A percentile compares a stretch with the other conserved stretches of the same genome.
phyloP scores from a whole-genome alignment of 225 moss, liverwort and hornwort species.

The Polytrichum commune region DNA sequence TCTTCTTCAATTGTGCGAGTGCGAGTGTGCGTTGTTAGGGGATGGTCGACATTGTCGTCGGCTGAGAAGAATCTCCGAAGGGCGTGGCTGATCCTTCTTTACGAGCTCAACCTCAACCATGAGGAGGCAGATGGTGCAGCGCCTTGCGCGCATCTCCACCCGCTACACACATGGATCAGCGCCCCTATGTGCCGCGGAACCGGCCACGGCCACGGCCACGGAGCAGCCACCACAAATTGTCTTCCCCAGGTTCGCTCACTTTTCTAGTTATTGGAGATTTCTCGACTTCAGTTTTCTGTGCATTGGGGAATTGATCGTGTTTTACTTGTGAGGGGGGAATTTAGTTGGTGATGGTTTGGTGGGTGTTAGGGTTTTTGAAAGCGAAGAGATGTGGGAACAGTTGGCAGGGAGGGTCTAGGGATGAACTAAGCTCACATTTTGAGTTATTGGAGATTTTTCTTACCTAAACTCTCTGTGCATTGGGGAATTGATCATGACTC shows the following conservation, averaged over 20 bases:
- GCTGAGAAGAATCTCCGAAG: neutral
- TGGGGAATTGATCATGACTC: neutral
- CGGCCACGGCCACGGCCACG: slow-evolving; percentile 14
- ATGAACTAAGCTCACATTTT: slow-evolving; percentile 24
- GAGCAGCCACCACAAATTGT: slow-evolving; percentile 29
- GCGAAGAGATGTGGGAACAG: slow-evolving; percentile 4
- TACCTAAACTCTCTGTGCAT: neutral
- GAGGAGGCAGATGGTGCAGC: slow-evolving; percentile 40
- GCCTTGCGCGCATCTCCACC: slow-evolving; percentile 40
- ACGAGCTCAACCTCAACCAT: slow-evolving; percentile 8
- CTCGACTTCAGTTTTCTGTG: neutral
- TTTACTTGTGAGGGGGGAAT: no score
- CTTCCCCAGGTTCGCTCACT: slow-evolving; percentile 47
- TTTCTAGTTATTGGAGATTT: no score
- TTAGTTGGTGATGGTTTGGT: neutral
- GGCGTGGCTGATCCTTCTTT: neutral
- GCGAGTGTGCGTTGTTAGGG: no score
- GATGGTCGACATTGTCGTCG: neutral
- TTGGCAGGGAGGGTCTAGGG: slow-evolving; percentile 59
- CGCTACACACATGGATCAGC: slow-evolving; percentile 36
- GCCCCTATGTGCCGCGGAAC: slow-evolving; percentile 24
- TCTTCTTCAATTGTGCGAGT: no score
- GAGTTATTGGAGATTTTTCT: no score
- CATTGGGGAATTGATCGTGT: neutral
- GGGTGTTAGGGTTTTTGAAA: neutral